Evolutionary conservation across 179 eudicot species (phyloP), one percentile per base, ranked within the genome.

Genomic region (Spergularia azorica): DNA sequence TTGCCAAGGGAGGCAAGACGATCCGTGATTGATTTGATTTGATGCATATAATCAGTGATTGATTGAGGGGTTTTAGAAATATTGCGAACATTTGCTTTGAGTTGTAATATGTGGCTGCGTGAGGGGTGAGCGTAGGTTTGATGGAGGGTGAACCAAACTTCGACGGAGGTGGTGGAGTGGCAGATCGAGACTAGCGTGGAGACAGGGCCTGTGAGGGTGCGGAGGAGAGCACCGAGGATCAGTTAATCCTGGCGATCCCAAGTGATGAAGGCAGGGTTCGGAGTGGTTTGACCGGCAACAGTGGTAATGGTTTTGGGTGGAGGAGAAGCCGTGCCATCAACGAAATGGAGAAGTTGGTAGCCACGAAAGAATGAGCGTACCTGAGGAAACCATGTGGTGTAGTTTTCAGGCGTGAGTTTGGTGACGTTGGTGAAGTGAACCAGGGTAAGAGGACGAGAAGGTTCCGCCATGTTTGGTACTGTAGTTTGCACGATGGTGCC

Each of bases 351-450:
- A 2, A 64, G 52, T 3, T 64, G 63, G 18, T 76, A 67, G 2
- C 79, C 66, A 36, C 16, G 21, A 4, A 76, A 51, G 3, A 21
- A 32, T 4, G 66, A 39, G 10, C n/a, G 18, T 9, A 76, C 8
- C 66, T 76, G 79, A 12, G 70, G 16, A 56, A 38, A 64, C 65
- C 73, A 56, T 1, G 79, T n/a, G 36, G 67, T 32, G 12, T 67
- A 76, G 10, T 50, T 69, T 2, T 63, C 55, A 9, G 74, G 43
- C 3, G 73, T 77, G 21, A 69, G 74, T 21, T 67, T 77, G 21
- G 20, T 3, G 14, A 15, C n/a, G n/a, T 73, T 14, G 4, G 2
- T 8, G 6, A 64, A 17, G 4, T 43, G 38, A 17, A 64, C 14
- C 2, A 64, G 48, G 2, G 9, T 36, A 10, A 64, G 38, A 4